These are phyloP conservation scores for Niebla homalea DNA, from an alignment of 495 filamentous ascomycete species.

Conservation along the genomic window DNA sequence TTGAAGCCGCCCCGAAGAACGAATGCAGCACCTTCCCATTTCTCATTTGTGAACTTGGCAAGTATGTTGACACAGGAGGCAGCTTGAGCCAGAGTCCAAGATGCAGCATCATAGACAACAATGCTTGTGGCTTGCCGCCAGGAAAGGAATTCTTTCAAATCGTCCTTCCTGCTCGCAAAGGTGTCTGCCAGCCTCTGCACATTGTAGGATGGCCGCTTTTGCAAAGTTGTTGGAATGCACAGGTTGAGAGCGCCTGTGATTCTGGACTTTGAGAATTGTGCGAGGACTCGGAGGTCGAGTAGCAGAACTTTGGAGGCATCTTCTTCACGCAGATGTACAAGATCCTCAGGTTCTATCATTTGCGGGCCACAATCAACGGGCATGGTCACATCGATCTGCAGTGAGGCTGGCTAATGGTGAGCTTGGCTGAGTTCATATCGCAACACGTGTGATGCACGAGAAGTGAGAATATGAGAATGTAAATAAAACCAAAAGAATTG, in stretches of 20 bases:
- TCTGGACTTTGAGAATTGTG: conserved; percentile 62
- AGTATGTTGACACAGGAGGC: conserved; percentile 64
- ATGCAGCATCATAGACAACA: conserved; percentile 74
- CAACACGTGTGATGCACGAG: too few relatives aligned
- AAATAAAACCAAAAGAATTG: too few relatives aligned
- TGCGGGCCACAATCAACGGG: too few relatives aligned
- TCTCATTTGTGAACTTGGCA: conserved; percentile 81
- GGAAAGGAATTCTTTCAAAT: conserved; percentile 58
- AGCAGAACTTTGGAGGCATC: conserved; percentile 46
- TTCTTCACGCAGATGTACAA: conserved; percentile 52
- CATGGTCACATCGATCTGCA: too few relatives aligned
- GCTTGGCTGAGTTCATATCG: too few relatives aligned
- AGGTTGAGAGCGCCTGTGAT: conserved; percentile 75
- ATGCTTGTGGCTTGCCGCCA: conserved; percentile 67
- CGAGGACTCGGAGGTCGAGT: conserved; percentile 79
- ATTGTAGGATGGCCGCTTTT: conserved; percentile 85
- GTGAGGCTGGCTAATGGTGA: too few relatives aligned
- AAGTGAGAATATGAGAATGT: too few relatives aligned
- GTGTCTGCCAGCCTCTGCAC: conserved; percentile 80
- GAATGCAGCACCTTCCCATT: conserved; percentile 59
- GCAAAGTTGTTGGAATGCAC: conserved; percentile 85
- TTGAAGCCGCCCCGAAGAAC: conserved; percentile 52
- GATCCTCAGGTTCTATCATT: conserved; percentile 49
- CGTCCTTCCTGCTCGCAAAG: conserved; percentile 55
- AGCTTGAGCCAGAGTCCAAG: conserved; percentile 66